These are phyloP conservation scores for Paramecium bursaria DNA, from an alignment of 73 alveolate species.

Conservation along the genomic window DNA sequence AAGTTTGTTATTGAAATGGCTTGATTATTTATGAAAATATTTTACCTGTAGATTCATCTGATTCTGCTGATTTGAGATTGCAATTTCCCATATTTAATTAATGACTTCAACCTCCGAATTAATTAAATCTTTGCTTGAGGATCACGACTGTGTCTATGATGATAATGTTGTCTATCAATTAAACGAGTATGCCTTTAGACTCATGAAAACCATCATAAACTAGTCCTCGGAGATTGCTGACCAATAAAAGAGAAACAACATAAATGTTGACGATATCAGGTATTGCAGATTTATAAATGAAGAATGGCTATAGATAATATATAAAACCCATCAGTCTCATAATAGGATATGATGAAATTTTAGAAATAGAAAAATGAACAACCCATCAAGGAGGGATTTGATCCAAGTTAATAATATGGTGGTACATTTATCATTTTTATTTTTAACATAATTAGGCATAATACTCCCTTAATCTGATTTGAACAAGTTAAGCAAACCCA, in stretches of 20 bases:
- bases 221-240: constrained; percentile 32
- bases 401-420: not conserved
- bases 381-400: not conserved
- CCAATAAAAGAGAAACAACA: constrained; percentile 9
- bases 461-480: not conserved
- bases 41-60: constrained; percentile 30
- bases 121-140: constrained; percentile 33
- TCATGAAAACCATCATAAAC: constrained; percentile 32
- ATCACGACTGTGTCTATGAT: constrained; percentile 49
- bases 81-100: constrained; percentile 62
- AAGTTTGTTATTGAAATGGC: constrained; percentile 67
- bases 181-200: constrained; percentile 40
- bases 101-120: constrained; percentile 55
- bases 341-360: not conserved
- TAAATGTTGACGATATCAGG: constrained; percentile 46
- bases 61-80: constrained; percentile 57
- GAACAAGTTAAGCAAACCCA: not conserved
- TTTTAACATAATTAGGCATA: not conserved
- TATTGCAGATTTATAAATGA: not conserved
- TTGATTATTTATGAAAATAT: not conserved
- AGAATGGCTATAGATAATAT: constrained; percentile 48
- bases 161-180: constrained; percentile 54
- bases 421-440: no score
- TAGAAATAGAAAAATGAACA: not conserved
- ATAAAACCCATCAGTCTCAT: constrained; percentile 2